phyloP scores from a whole-genome alignment of 208 protist species.

The Leishmania gerbilli region DNA sequence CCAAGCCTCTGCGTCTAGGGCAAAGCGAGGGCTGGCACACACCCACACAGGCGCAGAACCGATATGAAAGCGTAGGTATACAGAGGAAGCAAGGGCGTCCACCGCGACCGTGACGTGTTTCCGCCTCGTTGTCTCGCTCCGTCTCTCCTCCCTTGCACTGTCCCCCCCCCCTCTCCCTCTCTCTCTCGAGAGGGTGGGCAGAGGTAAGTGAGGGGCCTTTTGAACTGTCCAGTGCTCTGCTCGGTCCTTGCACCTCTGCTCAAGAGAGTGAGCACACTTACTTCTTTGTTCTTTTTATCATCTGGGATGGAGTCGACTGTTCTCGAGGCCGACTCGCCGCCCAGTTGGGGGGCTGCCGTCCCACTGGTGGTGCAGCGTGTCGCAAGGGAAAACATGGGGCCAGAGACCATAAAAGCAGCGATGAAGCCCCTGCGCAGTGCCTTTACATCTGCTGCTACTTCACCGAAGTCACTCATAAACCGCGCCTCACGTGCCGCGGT shows the following conservation, averaged over 20 bases:
- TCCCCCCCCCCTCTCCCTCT: neutral
- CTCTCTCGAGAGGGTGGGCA: neutral
- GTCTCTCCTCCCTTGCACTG: neutral
- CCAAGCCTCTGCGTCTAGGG: neutral
- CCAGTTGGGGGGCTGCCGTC: neutral
- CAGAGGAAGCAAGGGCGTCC: neutral
- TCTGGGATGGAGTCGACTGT: neutral
- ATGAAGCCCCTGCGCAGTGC: neutral
- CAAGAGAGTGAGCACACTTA: neutral
- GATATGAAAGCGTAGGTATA: neutral
- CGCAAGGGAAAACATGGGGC: neutral
- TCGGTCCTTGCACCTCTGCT: neutral
- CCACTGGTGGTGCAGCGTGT: neutral
- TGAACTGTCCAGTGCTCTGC: neutral
- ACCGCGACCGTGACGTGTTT: neutral
- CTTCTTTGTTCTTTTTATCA: neutral
- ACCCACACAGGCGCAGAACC: neutral
- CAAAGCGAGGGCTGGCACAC: neutral
- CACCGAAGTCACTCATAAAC: neutral
- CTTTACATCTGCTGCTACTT: neutral
- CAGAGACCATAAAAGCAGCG: neutral
- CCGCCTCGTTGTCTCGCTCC: neutral
- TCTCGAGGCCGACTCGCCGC: neutral
- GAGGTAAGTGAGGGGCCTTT: neutral
- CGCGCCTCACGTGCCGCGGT: neutral